These are phyloP conservation scores for Suhomyces terraborum DNA, from an alignment of 1,139 yeast species.

Conservation along the genomic window DNA sequence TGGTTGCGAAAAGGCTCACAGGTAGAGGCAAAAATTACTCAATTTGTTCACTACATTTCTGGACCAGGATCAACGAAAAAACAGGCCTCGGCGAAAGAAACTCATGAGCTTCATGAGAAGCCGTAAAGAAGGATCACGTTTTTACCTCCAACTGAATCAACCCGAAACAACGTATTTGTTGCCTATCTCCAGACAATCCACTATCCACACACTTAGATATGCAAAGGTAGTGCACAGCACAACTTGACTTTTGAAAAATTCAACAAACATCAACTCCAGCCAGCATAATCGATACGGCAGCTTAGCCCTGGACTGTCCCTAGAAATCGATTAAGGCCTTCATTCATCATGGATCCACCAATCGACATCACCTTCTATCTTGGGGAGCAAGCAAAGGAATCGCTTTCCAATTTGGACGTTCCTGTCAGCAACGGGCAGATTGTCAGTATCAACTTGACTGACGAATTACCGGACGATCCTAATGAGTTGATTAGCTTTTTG, in stretches of 20 bases:
- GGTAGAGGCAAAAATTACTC: too few relatives aligned
- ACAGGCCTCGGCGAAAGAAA: too few relatives aligned
- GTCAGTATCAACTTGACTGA: slow-evolving; percentile 65
- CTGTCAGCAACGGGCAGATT: slow-evolving; percentile 68
- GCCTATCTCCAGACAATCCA: too few relatives aligned
- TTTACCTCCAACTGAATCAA: too few relatives aligned
- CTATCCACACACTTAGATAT: too few relatives aligned
- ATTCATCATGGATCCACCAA: slow-evolving; percentile 32
- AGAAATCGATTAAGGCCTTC: slow-evolving; percentile 1
- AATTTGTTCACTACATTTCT: too few relatives aligned
- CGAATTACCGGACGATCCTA: slow-evolving; percentile 87
- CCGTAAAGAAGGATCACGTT: too few relatives aligned
- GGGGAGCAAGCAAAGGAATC: slow-evolving; percentile 38
- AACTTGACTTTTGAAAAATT: slow-evolving; percentile 3
- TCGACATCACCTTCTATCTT: slow-evolving; percentile 43
- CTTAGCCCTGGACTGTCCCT: slow-evolving; percentile 2
- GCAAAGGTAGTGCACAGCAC: slow-evolving; percentile 7
- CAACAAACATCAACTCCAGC: slow-evolving; percentile 8
- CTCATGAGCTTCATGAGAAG: too few relatives aligned
- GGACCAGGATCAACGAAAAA: too few relatives aligned
- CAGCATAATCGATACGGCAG: slow-evolving; percentile 4
- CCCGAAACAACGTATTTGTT: too few relatives aligned
- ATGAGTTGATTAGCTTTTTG: slow-evolving; percentile 74
- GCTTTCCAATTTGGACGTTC: slow-evolving; percentile 56
- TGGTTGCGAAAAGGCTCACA: too few relatives aligned